Conservation (phyloP, 176 grass and related monocot species). For the Triticum timopheevii region DNA sequence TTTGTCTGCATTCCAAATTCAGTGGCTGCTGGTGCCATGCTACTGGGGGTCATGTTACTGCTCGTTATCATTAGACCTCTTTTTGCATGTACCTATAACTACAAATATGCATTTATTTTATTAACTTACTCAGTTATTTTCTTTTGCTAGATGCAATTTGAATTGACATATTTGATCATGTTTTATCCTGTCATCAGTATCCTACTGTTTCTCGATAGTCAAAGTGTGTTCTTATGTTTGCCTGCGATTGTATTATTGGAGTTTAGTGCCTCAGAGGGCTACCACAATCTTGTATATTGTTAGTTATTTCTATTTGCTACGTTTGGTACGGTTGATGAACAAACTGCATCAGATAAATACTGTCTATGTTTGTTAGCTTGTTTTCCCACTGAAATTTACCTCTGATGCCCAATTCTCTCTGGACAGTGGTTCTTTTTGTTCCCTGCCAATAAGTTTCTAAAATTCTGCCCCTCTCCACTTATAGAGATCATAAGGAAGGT, state of each 20-base stretch:
- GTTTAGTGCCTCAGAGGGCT: neutral
- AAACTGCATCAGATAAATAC: neutral
- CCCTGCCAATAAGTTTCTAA: constrained; percentile 21
- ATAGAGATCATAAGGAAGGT: constrained; percentile 92
- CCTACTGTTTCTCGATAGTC: constrained; percentile 1
- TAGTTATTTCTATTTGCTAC: too few species aligned
- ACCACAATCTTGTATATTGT: constrained; percentile 6
- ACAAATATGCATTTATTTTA: neutral
- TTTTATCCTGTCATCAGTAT: constrained; percentile 8
- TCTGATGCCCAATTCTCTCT: constrained; percentile 13
- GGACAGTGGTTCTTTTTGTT: constrained; percentile 24
- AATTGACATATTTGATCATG: constrained; percentile 11
- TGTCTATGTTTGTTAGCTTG: constrained; percentile 15
- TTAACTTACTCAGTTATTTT: constrained; percentile 8
- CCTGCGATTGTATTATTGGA: constrained; percentile 19
- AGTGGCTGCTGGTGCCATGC: neutral
- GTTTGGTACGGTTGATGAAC: constrained; percentile 6
- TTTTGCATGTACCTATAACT: neutral
- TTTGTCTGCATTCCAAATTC: constrained; percentile 29
- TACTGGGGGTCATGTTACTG: neutral
- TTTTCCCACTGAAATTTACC: constrained; percentile 1
- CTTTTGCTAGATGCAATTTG: constrained; percentile 1
- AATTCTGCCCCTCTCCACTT: constrained; percentile 19
- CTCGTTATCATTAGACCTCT: neutral
- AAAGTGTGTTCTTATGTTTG: neutral